Conservation (phyloP, 257 asterid species). For the Haberlea rhodopensis region DNA sequence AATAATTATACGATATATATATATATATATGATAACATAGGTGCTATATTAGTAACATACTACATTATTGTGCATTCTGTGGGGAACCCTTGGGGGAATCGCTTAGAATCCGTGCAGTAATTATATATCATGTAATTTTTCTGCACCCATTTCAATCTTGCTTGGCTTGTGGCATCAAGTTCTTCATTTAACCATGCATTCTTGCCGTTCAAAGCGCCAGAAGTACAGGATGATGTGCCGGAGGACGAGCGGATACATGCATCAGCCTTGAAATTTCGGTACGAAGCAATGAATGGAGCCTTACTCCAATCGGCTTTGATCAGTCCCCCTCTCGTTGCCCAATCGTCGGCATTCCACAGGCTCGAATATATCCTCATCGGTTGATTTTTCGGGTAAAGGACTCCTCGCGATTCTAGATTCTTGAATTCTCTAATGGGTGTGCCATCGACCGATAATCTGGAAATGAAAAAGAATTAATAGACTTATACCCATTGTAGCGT, state of each 20-base stretch:
- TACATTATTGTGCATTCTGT: constrained; percentile 28
- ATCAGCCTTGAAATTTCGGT: constrained; percentile 30
- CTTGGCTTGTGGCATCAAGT: constrained; percentile 17
- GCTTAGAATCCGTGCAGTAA: constrained; percentile 38
- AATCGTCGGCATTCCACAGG: constrained; percentile 49
- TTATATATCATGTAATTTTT: constrained; percentile 41
- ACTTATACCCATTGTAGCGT: too few species aligned
- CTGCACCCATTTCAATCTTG: constrained; percentile 29
- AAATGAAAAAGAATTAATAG: background rate
- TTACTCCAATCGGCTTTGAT: constrained; percentile 41
- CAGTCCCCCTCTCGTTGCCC: constrained; percentile 46
- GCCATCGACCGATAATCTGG: constrained; percentile 39
- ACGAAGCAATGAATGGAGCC: constrained; percentile 47
- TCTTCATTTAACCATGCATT: constrained; percentile 17
- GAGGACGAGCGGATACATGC: background rate
- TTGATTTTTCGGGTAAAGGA: constrained; percentile 42
- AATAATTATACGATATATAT: background rate
- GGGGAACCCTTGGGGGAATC: constrained; percentile 44
- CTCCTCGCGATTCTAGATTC: constrained; percentile 38
- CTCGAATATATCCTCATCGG: constrained; percentile 48
- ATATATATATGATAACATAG: background rate
- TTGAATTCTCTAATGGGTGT: constrained; percentile 45
- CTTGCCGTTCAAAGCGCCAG: background rate
- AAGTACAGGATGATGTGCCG: constrained; percentile 7
- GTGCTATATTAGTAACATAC: too few species aligned